Evolutionary conservation across 2,329 filamentous ascomycete species (phyloP).

Genomic region (Knoxdaviesia capensis): DNA sequence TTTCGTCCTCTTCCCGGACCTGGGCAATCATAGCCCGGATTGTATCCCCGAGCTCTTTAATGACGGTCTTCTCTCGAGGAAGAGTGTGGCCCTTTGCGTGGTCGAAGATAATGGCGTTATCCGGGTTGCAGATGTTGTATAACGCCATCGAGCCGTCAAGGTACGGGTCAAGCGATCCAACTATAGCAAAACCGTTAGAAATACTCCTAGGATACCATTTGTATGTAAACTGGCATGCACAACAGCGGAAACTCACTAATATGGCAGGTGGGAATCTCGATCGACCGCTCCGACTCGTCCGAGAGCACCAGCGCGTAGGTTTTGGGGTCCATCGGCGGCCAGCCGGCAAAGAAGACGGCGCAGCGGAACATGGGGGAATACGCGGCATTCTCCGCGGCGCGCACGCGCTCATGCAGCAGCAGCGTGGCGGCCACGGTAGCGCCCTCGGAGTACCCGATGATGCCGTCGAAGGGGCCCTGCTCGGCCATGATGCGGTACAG

Average conservation of each 20-base stretch:
- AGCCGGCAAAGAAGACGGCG: conserved; percentile 30
- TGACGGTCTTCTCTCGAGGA: conserved; percentile 28
- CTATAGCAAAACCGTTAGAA: conserved; percentile 7
- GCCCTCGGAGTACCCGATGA: conserved; percentile 41
- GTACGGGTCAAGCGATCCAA: conserved; percentile 37
- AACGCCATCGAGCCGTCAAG: conserved; percentile 38
- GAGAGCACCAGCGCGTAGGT: conserved; percentile 18
- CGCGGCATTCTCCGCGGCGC: conserved; percentile 10
- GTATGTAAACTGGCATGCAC: not conserved
- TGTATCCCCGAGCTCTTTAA: conserved; percentile 24
- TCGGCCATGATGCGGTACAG: conserved; percentile 24
- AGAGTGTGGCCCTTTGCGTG: conserved; percentile 45
- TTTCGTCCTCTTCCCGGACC: not conserved
- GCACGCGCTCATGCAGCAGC: conserved; percentile 26
- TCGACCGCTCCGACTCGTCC: conserved; percentile 25
- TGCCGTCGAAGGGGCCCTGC: conserved; percentile 25
- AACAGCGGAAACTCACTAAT: conserved; percentile 17
- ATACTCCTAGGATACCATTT: not conserved
- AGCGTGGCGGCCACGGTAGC: conserved; percentile 32
- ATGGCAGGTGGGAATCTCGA: conserved; percentile 31
- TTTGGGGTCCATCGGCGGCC: conserved; percentile 27
- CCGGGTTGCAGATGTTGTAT: conserved; percentile 39
- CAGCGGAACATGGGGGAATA: conserved; percentile 21
- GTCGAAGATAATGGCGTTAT: conserved; percentile 40
- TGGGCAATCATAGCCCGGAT: conserved; percentile 13